Conservation (phyloP, 129 eudicot genomes). For the Lactuca sativa region DNA sequence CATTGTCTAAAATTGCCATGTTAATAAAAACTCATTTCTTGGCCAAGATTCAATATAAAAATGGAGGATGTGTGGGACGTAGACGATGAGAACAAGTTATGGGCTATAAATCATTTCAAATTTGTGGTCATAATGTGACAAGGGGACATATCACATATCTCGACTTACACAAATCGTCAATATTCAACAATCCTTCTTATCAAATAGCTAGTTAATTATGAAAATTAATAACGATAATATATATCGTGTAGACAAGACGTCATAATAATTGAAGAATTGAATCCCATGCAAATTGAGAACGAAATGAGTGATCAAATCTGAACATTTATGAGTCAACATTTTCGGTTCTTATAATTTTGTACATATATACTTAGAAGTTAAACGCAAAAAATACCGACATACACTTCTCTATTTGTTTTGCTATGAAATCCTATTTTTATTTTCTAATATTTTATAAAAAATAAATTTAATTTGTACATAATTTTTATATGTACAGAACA, state of each 20-base stretch:
- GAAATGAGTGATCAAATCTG: neutral
- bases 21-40: conserved; percentile 16
- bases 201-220: conserved; percentile 19
- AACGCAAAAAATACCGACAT: no score
- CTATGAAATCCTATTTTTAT: no score
- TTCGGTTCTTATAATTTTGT: neutral
- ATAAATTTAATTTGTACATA: no score
- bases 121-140: conserved; percentile 27
- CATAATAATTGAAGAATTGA: conserved; percentile 8
- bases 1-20: conserved; percentile 12
- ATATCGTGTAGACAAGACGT: neutral
- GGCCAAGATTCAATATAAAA: conserved; percentile 22
- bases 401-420: no score
- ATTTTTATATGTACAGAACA: no score
- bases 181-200: neutral
- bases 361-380: no score
- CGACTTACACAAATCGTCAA: neutral
- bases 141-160: conserved; percentile 7
- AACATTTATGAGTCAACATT: neutral
- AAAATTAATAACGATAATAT: neutral
- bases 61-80: conserved; percentile 1
- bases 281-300: conserved; percentile 14
- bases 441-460: no score
- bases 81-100: conserved; percentile 19
- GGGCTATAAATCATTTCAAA: conserved; percentile 12